A percentile compares a stretch with the other conserved stretches of the same genome.
These are phyloP conservation scores for Austroboletus eburneus DNA, from an alignment of 768 basidiomycete species.

Conservation along the genomic window DNA sequence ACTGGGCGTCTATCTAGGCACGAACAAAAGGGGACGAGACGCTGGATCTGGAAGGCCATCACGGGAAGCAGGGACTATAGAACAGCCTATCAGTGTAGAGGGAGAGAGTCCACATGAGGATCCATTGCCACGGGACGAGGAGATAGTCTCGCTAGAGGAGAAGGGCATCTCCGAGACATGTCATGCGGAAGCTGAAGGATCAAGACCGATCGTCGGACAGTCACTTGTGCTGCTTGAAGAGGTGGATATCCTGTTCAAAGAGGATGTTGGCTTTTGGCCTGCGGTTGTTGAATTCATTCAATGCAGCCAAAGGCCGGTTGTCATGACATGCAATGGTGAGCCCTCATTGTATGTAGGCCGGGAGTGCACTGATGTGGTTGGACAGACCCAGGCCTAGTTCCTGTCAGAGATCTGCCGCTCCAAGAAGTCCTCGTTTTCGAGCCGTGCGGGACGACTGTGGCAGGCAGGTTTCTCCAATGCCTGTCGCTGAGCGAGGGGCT, in stretches of 20 bases:
- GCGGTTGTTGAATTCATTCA: conserved; percentile 77
- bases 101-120: conserved; percentile 4
- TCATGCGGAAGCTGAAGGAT: conserved; percentile 10
- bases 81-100: conserved; percentile 22
- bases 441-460: conserved; percentile 50
- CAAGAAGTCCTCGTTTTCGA: conserved; percentile 67
- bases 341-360: conserved; percentile 8
- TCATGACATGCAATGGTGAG: conserved; percentile 93
- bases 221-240: conserved; percentile 92
- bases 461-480: conserved; percentile 64
- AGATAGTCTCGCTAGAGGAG: conserved; percentile 1
- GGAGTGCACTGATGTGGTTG: background rate
- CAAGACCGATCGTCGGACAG: conserved; percentile 52
- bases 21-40: conserved; percentile 4
- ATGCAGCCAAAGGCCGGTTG: conserved; percentile 80
- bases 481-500: conserved; percentile 57
- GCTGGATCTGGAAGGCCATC: background rate
- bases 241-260: conserved; percentile 88
- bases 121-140: conserved; percentile 3
- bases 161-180: background rate
- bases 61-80: conserved; percentile 15
- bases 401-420: conserved; percentile 67
- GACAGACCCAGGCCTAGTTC: conserved; percentile 70
- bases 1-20: conserved; percentile 16
- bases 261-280: conserved; percentile 84